These are phyloP conservation scores for Nepenthes mirabilis DNA, from an alignment of 148 eudicot species.

Conservation along the genomic window DNA sequence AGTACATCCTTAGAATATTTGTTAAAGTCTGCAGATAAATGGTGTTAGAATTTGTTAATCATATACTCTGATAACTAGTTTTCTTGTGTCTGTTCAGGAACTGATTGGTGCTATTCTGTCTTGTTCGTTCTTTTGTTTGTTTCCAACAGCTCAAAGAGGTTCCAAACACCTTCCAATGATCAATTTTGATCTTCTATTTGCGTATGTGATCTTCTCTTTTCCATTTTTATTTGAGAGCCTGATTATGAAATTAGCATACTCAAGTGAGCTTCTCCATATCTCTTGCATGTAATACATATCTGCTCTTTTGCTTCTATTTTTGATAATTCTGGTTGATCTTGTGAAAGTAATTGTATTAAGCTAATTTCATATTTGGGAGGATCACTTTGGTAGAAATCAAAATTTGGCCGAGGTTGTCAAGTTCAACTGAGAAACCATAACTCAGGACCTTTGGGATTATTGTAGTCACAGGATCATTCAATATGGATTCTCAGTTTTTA, in stretches of 20 bases:
- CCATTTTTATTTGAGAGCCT: neutral
- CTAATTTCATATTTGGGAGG: too few relatives aligned
- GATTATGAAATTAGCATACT: too few relatives aligned
- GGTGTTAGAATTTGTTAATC: neutral
- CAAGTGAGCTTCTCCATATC: too few relatives aligned
- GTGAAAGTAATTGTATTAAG: too few relatives aligned
- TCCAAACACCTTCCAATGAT: constrained; percentile 66
- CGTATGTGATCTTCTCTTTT: constrained; percentile 41
- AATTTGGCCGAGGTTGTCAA: too few relatives aligned
- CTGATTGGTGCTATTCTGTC: constrained; percentile 80
- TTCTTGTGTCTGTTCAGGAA: constrained; percentile 42
- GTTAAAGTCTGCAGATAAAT: too few relatives aligned
- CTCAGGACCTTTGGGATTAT: too few relatives aligned
- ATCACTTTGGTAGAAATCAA: too few relatives aligned
- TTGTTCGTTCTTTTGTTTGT: constrained; percentile 90
- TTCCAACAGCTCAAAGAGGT: constrained; percentile 57
- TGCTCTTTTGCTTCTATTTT: neutral
- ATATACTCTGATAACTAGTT: constrained; percentile 2
- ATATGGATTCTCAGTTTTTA: too few relatives aligned
- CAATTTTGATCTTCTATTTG: constrained; percentile 90
- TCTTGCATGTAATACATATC: neutral
- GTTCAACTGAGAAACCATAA: too few relatives aligned
- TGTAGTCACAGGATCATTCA: too few relatives aligned
- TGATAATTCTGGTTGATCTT: neutral
- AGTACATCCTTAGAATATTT: too few relatives aligned